These are phyloP conservation scores for Zoysia japonica DNA, from an alignment of 176 grass and related monocot genomes.

Conservation along the genomic window DNA sequence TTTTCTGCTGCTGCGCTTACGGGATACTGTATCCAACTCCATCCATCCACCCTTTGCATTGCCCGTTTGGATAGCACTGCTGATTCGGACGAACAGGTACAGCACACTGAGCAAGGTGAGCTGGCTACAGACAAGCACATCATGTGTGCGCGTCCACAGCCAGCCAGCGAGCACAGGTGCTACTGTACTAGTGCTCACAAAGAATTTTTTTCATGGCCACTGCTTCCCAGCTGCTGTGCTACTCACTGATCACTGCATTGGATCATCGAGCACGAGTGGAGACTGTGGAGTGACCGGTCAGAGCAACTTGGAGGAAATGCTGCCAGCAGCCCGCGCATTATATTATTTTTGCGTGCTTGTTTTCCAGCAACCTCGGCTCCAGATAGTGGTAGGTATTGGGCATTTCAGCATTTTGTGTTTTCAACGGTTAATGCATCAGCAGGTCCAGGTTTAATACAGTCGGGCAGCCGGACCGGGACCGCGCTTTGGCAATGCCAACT, in stretches of 20 bases:
- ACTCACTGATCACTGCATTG: background rate
- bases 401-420: no score
- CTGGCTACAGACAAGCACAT: conserved; percentile 21
- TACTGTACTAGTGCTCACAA: background rate
- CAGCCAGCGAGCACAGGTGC: background rate
- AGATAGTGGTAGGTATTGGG: no score
- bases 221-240: background rate
- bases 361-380: no score
- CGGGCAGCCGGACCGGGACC: no score
- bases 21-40: background rate
- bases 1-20: background rate
- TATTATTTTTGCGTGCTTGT: no score
- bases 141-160: background rate
- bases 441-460: no score
- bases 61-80: background rate
- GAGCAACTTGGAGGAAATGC: background rate
- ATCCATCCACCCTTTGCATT: no score
- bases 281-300: background rate
- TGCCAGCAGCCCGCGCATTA: no score
- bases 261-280: background rate
- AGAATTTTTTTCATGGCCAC: background rate
- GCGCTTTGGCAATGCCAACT: no score
- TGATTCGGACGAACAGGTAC: background rate
- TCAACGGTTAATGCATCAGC: no score
- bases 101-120: background rate